These are phyloP conservation scores for Wickerhamiella domercqiae DNA, from an alignment of 805 yeast genomes.

Conservation along the genomic window DNA sequence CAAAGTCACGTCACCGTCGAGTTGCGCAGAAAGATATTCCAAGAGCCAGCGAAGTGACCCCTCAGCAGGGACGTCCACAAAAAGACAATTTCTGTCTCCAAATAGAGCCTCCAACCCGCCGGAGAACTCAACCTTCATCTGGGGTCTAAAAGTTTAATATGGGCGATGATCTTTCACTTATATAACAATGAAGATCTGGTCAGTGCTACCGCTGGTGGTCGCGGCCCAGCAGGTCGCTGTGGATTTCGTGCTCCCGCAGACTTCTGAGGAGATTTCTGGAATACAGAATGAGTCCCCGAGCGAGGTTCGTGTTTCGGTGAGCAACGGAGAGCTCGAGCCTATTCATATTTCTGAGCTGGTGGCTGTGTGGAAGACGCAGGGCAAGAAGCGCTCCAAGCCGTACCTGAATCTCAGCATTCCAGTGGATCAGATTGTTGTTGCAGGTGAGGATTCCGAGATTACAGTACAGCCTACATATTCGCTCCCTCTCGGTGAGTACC, in stretches of 20 bases:
- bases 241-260: constrained; percentile 4
- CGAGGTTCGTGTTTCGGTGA: constrained; percentile 15
- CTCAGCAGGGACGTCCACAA: constrained; percentile 30
- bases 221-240: constrained; percentile 6
- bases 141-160: background rate
- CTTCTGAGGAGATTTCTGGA: background rate
- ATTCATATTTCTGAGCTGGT: constrained; percentile 15
- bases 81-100: constrained; percentile 38
- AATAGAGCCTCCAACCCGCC: constrained; percentile 84
- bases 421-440: constrained; percentile 39
- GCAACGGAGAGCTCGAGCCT: constrained; percentile 18
- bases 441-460: constrained; percentile 35
- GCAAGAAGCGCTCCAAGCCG: constrained; percentile 18
- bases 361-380: constrained; percentile 10
- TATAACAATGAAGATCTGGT: background rate
- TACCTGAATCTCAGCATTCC: constrained; percentile 51
- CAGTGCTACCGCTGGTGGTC: constrained; percentile 2
- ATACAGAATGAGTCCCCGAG: constrained; percentile 18
- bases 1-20: constrained; percentile 48
- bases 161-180: background rate
- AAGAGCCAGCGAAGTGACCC: constrained; percentile 37
- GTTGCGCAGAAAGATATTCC: constrained; percentile 34
- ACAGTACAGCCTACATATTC: constrained; percentile 7
- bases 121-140: constrained; percentile 23
- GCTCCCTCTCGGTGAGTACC: constrained; percentile 30